Percentiles rank a stretch among this genome's conserved stretches.
These are phyloP conservation scores for Ophiostoma ulmi DNA, from an alignment of 2,329 filamentous ascomycete species.

Conservation along the genomic window DNA sequence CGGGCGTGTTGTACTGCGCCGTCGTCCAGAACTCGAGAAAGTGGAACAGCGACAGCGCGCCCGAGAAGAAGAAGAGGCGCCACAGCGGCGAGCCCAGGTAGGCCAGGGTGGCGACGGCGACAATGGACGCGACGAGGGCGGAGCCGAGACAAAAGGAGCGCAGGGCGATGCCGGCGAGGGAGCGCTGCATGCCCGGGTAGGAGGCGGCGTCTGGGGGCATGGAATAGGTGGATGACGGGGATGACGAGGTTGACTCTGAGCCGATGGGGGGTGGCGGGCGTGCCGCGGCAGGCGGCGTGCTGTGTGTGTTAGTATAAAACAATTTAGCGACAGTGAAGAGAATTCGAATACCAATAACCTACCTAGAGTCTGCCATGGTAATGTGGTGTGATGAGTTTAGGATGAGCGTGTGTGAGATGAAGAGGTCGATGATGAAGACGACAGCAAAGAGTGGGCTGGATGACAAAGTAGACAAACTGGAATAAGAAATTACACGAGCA, in stretches of 20 bases:
- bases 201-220: constrained; percentile 33
- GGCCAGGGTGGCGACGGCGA: constrained; percentile 22
- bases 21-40: constrained; percentile 96
- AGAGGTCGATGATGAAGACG: neutral
- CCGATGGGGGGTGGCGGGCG: neutral
- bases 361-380: neutral
- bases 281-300: too few species aligned
- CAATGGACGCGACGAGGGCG: constrained; percentile 37
- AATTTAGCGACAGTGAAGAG: neutral
- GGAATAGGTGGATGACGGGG: constrained; percentile 25
- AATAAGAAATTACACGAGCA: neutral
- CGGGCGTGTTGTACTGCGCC: constrained; percentile 71
- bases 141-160: constrained; percentile 52
- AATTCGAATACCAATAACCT: neutral
- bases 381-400: neutral
- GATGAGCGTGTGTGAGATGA: neutral
- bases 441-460: neutral
- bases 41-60: constrained; percentile 73
- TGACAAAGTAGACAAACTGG: neutral
- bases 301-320: neutral
- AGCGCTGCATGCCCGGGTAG: constrained; percentile 48
- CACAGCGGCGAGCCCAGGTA: constrained; percentile 47
- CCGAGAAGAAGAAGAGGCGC: constrained; percentile 62
- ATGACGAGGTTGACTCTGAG: neutral
- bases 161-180: constrained; percentile 55